phyloP scores from a whole-genome alignment of 2,329 filamentous ascomycete species.

The Cladosporium sp. region DNA sequence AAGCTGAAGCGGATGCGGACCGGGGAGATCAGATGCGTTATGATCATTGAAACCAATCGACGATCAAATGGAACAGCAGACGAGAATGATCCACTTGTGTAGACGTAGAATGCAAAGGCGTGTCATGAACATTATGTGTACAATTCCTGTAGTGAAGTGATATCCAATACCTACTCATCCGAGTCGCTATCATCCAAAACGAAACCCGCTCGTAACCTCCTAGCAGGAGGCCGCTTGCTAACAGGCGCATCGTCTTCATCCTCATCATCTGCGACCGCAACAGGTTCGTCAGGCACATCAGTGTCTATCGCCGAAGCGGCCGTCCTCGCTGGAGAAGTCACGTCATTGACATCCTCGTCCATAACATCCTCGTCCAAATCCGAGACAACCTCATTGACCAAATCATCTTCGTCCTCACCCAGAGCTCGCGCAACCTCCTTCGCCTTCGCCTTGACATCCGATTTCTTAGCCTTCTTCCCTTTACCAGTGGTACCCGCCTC shows the following conservation, averaged over 20 bases:
- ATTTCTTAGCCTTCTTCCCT: constrained; percentile 30
- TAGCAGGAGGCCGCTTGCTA: constrained; percentile 36
- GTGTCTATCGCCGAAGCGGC: constrained; percentile 18
- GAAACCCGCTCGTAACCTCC: constrained; percentile 46
- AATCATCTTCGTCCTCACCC: constrained; percentile 25
- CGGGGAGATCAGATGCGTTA: no score
- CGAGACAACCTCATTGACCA: constrained; percentile 25
- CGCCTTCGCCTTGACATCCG: constrained; percentile 23
- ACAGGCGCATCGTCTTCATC: constrained; percentile 25
- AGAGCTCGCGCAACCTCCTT: constrained; percentile 24
- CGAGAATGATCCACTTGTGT: no score
- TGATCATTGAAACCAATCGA: no score
- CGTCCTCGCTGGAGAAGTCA: constrained; percentile 11
- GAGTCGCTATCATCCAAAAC: constrained; percentile 45
- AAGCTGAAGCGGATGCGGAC: no score
- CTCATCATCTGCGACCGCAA: constrained; percentile 5
- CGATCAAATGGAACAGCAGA: no score
- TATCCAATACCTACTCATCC: constrained; percentile 20
- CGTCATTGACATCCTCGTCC: constrained; percentile 22
- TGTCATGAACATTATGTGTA: not conserved
- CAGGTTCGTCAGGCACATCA: constrained; percentile 9
- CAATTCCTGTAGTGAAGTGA: not conserved
- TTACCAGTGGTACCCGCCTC: constrained; percentile 34
- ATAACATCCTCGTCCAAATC: constrained; percentile 23
- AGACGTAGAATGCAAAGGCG: no score